Evolutionary conservation across 2,329 filamentous ascomycete genomes (phyloP), one percentile per base, ranked within the genome.

Genomic region (Pseudocercospora pini-densiflorae): DNA sequence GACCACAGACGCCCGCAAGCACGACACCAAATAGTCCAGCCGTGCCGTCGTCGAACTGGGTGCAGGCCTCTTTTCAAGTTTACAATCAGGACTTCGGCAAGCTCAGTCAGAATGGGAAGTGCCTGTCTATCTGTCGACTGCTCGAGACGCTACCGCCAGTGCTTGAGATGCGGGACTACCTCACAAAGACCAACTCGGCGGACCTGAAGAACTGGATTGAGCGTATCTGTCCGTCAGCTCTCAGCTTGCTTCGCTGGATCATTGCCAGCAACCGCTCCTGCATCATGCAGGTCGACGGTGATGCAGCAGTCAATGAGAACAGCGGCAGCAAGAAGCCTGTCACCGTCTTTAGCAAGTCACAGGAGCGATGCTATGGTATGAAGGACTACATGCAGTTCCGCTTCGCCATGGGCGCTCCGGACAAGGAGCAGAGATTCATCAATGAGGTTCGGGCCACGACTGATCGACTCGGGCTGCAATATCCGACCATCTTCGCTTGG

Each of bases 241-340:
- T 92, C 2, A 86, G 88, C 21, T 78, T 97, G 0, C 80, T 97
- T 21, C 86, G 92, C 60, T 97, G 94, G 94, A 92, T 97, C 67
- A 87, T 97, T 65, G 92, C 93, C 0, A 97, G 93, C 0, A 97
- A 97, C 73, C 85, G 92, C 54, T 94, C 94, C 0, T 94, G 90
- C 72, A 95, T 97, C 67, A 84, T 94, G 54, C 89, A 94, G 71
- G 89, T 95, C 16, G 88, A 90, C 51, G 79, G 76, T 12, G 47
- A 68, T 59, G 61, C 49, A 14, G 14, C 63, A 12, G 36, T 33
- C 21, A 19, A 45, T 10, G 36, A 59, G 33, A 33, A 63, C 23
- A 53, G 19, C 62, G 51, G 69, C 40, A 12, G 62, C 51, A 10
- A 61, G 53, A 67, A 68, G 19, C 70, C 68, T n/a, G 43, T 58